Percentiles rank a stretch among this genome's conserved stretches.
Evolutionary conservation across 2,329 filamentous ascomycete species (phyloP).

Genomic region (Dryadomyces quercivorus): DNA sequence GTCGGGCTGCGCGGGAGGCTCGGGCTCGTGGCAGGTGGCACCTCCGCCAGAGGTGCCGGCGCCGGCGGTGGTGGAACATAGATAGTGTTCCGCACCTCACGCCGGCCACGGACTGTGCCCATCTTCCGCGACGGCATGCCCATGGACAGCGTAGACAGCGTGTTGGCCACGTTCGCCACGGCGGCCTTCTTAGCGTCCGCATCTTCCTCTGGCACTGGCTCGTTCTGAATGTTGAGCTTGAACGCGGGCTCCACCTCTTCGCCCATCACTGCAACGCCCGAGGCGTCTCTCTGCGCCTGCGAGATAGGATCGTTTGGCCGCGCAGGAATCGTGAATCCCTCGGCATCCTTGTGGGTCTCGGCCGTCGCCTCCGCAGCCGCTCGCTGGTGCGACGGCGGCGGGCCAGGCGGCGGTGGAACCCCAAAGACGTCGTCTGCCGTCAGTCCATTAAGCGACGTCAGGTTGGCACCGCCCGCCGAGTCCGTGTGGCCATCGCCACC

Average conservation of each 20-base stretch:
- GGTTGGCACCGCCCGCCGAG: conserved; percentile 8
- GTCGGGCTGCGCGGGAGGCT: conserved; percentile 18
- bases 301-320: conserved; percentile 54
- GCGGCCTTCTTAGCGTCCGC: conserved; percentile 62
- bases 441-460: conserved; percentile 31
- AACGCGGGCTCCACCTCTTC: conserved; percentile 56
- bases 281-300: conserved; percentile 56
- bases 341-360: conserved; percentile 49
- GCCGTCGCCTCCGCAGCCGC: conserved; percentile 12
- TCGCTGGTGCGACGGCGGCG: conserved; percentile 33
- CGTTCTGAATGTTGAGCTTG: conserved; percentile 69
- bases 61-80: conserved; percentile 45
- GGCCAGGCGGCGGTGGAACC: conserved; percentile 37
- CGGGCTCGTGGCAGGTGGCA: not conserved
- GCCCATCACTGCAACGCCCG: conserved; percentile 19
- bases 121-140: conserved; percentile 55
- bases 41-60: too few relatives aligned
- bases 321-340: conserved; percentile 65
- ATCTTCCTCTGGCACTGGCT: conserved; percentile 67
- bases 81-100: conserved; percentile 86
- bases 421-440: conserved; percentile 34
- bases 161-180: conserved; percentile 62
- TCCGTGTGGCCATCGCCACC: conserved; percentile 18
- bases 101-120: conserved; percentile 72
- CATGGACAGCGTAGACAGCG: conserved; percentile 38